A percentile compares a stretch with the other conserved stretches of the same genome.
These are phyloP conservation scores for Fagopyrum homotropicum DNA, from an alignment of 148 eudicot genomes.

Conservation along the genomic window DNA sequence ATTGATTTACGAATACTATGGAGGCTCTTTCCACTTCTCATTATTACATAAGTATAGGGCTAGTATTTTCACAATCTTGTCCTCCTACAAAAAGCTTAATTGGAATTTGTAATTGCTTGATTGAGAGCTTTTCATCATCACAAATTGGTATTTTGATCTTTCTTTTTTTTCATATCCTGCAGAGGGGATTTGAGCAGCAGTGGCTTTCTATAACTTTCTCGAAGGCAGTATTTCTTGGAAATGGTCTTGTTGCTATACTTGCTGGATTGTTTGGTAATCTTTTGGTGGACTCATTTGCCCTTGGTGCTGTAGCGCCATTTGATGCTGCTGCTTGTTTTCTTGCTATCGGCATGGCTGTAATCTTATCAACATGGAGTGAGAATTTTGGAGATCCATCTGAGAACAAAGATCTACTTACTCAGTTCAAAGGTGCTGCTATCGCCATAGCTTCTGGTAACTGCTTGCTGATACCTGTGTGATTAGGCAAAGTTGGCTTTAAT, in stretches of 20 bases:
- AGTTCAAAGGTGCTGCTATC: conserved; percentile 88
- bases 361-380: conserved; percentile 85
- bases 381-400: conserved; percentile 97
- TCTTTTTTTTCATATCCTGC: conserved; percentile 20
- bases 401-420: conserved; percentile 85
- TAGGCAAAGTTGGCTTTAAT: not conserved
- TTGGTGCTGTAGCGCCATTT: conserved; percentile 97
- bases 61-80: not conserved
- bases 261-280: conserved; percentile 84
- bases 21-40: not conserved
- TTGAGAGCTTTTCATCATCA: not conserved
- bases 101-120: not conserved
- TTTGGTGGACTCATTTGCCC: conserved; percentile 61
- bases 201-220: conserved; percentile 94
- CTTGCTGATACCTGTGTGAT: not conserved
- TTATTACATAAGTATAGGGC: not conserved
- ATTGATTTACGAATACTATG: not conserved
- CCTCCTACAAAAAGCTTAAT: not conserved
- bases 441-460: conserved; percentile 91
- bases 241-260: conserved; percentile 85
- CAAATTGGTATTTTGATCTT: not conserved
- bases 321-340: conserved; percentile 93
- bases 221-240: conserved; percentile 92
- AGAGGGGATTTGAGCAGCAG: conserved; percentile 91
- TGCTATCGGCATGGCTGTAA: conserved; percentile 93